Percentiles rank a stretch among this genome's conserved stretches.
phyloP scores from a whole-genome alignment of 257 asterid genomes.

The Capsicum rhomboideum region DNA sequence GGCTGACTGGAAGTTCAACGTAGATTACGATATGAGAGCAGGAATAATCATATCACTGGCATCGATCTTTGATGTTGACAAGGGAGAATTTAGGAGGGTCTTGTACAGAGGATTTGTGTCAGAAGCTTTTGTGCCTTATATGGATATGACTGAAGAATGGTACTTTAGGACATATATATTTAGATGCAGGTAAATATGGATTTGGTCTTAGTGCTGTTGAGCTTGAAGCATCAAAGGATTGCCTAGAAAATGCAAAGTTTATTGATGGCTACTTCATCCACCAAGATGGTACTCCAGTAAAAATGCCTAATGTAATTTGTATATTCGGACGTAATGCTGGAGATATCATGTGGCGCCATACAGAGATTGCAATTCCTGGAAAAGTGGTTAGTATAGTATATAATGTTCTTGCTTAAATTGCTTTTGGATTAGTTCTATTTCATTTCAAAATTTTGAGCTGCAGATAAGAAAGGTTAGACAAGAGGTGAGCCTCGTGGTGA shows the following conservation, averaged over 20 bases:
- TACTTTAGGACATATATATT: constrained; percentile 45
- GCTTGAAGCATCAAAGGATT: constrained; percentile 48
- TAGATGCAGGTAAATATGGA: constrained; percentile 65
- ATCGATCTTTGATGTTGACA: constrained; percentile 41
- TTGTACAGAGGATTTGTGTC: constrained; percentile 64
- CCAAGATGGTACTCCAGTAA: constrained; percentile 42
- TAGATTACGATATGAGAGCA: constrained; percentile 58
- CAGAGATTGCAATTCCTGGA: constrained; percentile 40
- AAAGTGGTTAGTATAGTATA: constrained; percentile 22
- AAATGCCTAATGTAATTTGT: constrained; percentile 28
- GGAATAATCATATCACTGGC: constrained; percentile 59
- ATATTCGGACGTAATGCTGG: constrained; percentile 54
- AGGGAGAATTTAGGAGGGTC: constrained; percentile 32
- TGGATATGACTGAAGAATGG: constrained; percentile 73
- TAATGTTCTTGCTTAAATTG: background rate
- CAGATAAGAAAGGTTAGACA: constrained; percentile 42
- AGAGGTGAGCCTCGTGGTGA: constrained; percentile 53
- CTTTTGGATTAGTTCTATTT: background rate
- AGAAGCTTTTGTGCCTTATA: constrained; percentile 53
- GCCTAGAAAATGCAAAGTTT: constrained; percentile 48
- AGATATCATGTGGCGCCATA: constrained; percentile 67
- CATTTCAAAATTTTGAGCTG: background rate
- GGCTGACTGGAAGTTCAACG: constrained; percentile 57
- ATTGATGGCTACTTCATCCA: constrained; percentile 40
- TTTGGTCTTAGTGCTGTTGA: constrained; percentile 43